Conservation (phyloP, 805 yeast species). For the Wickerhamia fluorescens region DNA sequence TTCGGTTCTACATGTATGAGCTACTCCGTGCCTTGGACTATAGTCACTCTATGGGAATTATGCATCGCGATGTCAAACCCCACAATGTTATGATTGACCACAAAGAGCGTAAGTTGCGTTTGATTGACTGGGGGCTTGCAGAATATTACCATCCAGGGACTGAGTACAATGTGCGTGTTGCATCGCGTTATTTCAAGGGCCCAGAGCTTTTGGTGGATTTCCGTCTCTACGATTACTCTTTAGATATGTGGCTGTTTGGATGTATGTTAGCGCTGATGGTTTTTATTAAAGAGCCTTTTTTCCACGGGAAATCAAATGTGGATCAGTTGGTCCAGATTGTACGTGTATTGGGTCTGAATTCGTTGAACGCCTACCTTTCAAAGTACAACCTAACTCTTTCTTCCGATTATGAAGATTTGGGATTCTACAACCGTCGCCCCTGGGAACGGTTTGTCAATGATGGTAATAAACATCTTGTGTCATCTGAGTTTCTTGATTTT, state of each 20-base stretch:
- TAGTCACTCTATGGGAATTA: conserved; percentile 89
- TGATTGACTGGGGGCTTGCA: conserved; percentile 94
- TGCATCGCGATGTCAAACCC: conserved; percentile 92
- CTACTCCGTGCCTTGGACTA: conserved; percentile 77
- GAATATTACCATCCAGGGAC: conserved; percentile 88
- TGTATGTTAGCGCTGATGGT: conserved; percentile 88
- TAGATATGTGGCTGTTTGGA: conserved; percentile 88
- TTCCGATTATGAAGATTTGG: conserved; percentile 74
- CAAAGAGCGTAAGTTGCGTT: conserved; percentile 47
- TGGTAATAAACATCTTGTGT: conserved; percentile 44
- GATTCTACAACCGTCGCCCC: conserved; percentile 57
- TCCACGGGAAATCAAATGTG: conserved; percentile 86
- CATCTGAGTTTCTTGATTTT: conserved; percentile 57
- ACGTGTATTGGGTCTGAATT: conserved; percentile 79
- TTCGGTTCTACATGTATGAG: conserved; percentile 78
- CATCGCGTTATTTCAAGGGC: conserved; percentile 86
- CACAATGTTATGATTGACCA: conserved; percentile 94
- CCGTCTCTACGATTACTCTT: conserved; percentile 78
- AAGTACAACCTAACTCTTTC: conserved; percentile 67
- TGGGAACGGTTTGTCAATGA: conserved; percentile 59
- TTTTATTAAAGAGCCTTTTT: conserved; percentile 85
- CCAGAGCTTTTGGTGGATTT: conserved; percentile 83
- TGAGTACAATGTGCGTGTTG: conserved; percentile 87
- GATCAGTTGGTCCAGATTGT: conserved; percentile 91
- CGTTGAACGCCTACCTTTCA: conserved; percentile 54